Conservation (phyloP, 192 early-diverging fungal species). For the Cetraspora pellucida region DNA sequence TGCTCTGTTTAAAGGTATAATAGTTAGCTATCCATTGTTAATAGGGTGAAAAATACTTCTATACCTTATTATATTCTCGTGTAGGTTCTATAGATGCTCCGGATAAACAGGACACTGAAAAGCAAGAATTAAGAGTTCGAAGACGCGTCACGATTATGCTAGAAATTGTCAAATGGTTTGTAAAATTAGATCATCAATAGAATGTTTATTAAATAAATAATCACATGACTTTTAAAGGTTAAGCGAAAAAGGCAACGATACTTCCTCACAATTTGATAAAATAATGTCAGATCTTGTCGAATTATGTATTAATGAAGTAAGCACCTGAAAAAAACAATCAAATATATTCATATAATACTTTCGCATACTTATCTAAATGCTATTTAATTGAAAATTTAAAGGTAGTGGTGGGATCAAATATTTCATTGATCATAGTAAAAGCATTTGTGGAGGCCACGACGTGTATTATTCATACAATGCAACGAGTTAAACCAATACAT, state of each 20-base stretch:
- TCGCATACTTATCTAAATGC: not conserved
- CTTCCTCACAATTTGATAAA: constrained; percentile 16
- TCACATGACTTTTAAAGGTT: constrained; percentile 8
- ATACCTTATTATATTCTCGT: not conserved
- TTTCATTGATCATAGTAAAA: constrained; percentile 1
- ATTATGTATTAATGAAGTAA: constrained; percentile 27
- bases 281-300: constrained; percentile 10
- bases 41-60: not conserved
- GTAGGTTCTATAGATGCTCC: not conserved
- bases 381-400: not conserved
- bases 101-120: not conserved
- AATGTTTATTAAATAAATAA: not conserved
- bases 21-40: not conserved
- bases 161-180: constrained; percentile 15
- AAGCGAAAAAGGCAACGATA: constrained; percentile 21
- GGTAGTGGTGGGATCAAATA: not conserved
- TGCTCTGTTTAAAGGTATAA: constrained; percentile 13
- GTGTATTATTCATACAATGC: constrained; percentile 37
- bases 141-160: constrained; percentile 2
- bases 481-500: constrained; percentile 35
- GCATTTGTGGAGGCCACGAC: constrained; percentile 38
- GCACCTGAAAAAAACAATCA: not conserved
- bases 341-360: not conserved
- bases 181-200: not conserved
- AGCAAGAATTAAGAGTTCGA: not conserved